These are phyloP conservation scores for Avena sativa DNA, from an alignment of 176 grass and related monocot genomes.

Conservation along the genomic window DNA sequence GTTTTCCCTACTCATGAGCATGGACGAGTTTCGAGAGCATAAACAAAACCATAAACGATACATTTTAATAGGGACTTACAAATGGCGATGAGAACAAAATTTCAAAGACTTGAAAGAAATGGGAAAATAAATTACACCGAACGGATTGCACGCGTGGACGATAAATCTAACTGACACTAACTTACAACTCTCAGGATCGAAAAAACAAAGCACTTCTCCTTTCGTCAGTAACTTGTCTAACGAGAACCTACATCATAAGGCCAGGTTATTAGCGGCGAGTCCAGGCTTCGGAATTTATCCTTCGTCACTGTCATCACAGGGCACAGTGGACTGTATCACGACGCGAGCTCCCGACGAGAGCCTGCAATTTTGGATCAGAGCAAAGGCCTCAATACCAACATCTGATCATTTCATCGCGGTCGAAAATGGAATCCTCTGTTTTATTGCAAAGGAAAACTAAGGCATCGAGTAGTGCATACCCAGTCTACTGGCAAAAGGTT, in stretches of 20 bases:
- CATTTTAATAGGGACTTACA: slow-evolving; percentile 38
- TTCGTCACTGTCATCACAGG: slow-evolving; percentile 58
- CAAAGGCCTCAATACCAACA: slow-evolving; percentile 38
- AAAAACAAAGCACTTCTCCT: slow-evolving; percentile 19
- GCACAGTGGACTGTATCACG: slow-evolving; percentile 77
- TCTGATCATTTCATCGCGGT: no score
- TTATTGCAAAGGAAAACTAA: not conserved
- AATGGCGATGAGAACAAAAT: not conserved
- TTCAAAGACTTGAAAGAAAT: not conserved
- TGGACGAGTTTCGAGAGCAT: not conserved
- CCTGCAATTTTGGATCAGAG: slow-evolving; percentile 50
- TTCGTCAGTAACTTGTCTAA: not conserved
- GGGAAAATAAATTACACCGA: not conserved
- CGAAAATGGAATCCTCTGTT: not conserved
- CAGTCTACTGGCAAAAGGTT: slow-evolving; percentile 50
- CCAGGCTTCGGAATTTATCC: slow-evolving; percentile 28
- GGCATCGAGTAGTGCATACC: slow-evolving; percentile 55
- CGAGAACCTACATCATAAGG: not conserved
- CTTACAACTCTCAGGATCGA: slow-evolving; percentile 19
- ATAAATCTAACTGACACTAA: slow-evolving; percentile 12
- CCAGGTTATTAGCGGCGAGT: not conserved
- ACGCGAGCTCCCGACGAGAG: slow-evolving; percentile 84
- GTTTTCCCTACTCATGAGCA: no score
- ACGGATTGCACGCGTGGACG: slow-evolving; percentile 3
- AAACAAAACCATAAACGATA: not conserved